Conservation (phyloP, 208 protist species). For the Leptomonas pyrrhocoris region DNA sequence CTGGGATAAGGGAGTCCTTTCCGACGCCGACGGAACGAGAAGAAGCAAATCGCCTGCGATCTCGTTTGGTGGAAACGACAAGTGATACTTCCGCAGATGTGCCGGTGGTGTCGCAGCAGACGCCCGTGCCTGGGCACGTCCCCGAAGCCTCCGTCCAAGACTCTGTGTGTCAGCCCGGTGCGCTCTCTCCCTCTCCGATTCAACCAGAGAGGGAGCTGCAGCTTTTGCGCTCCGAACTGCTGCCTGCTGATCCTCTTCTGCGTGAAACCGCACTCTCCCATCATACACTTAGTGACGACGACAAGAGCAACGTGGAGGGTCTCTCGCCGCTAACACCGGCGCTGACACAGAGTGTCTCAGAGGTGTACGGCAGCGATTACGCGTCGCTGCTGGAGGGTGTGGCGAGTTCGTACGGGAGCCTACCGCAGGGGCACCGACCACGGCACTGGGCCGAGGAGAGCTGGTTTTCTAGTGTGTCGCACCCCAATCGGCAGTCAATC, state of each 20-base stretch:
- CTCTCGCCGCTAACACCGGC: slow-evolving; percentile 17
- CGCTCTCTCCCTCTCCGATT: slow-evolving; percentile 9
- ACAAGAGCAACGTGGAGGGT: background rate
- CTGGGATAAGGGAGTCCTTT: background rate
- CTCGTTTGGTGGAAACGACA: background rate
- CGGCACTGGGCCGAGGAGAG: slow-evolving; percentile 27
- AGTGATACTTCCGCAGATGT: background rate
- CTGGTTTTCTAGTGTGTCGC: slow-evolving; percentile 42
- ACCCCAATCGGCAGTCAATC: slow-evolving; percentile 3
- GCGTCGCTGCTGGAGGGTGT: slow-evolving; percentile 16
- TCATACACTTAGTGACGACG: background rate
- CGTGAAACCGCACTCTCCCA: background rate
- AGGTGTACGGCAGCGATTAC: slow-evolving; percentile 22
- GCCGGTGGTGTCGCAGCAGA: too few relatives aligned
- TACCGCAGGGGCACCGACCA: background rate
- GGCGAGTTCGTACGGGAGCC: slow-evolving; percentile 14
- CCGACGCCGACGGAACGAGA: slow-evolving; percentile 11
- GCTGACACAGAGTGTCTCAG: slow-evolving; percentile 18
- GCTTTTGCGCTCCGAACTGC: background rate
- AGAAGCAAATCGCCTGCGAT: background rate
- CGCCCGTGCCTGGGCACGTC: background rate
- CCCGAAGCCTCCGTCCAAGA: background rate
- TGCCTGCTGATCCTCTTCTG: background rate
- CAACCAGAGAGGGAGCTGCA: background rate
- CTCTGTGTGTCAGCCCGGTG: background rate